A percentile compares a stretch with the other conserved stretches of the same genome.
Conservation (phyloP, 768 basidiomycete species). For the Calocybe gangraenosa region DNA sequence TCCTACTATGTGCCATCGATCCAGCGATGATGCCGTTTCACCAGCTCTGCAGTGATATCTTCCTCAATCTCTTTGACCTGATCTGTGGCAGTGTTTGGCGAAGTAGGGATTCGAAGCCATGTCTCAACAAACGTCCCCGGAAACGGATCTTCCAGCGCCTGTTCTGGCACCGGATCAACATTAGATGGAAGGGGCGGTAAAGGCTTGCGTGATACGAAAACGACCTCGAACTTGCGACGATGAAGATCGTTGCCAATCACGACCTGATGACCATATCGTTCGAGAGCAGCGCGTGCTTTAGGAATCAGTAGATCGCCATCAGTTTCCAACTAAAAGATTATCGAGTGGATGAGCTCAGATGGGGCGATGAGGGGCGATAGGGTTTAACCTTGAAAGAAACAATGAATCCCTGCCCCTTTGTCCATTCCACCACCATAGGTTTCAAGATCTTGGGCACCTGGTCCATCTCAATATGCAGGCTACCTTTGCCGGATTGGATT, state of each 20-base stretch:
- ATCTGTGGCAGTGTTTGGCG: conserved; percentile 27
- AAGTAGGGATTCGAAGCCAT: conserved; percentile 61
- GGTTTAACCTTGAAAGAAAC: conserved; percentile 92
- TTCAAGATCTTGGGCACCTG: conserved; percentile 96
- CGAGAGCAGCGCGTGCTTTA: conserved; percentile 83
- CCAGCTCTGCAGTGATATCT: conserved; percentile 76
- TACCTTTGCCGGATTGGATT: conserved; percentile 96
- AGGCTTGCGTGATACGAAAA: conserved; percentile 69
- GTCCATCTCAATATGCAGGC: conserved; percentile 94
- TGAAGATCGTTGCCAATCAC: conserved; percentile 97
- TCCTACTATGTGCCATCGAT: conserved; percentile 27
- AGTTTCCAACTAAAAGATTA: conserved; percentile 76
- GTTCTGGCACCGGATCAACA: neutral
- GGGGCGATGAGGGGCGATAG: neutral
- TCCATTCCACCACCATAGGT: conserved; percentile 94
- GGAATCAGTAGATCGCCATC: conserved; percentile 80
- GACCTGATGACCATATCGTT: conserved; percentile 94
- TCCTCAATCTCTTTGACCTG: conserved; percentile 85
- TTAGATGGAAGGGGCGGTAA: conserved; percentile 16
- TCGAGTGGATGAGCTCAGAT: neutral
- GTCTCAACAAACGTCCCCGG: conserved; percentile 40
- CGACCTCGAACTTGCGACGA: conserved; percentile 86
- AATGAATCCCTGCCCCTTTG: conserved; percentile 73
- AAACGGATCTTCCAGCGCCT: conserved; percentile 4
- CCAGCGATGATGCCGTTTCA: conserved; percentile 73